Percentiles rank a stretch among this genome's conserved stretches.
Conservation (phyloP, 176 grass and related monocot species). For the Carex myosuroides region DNA sequence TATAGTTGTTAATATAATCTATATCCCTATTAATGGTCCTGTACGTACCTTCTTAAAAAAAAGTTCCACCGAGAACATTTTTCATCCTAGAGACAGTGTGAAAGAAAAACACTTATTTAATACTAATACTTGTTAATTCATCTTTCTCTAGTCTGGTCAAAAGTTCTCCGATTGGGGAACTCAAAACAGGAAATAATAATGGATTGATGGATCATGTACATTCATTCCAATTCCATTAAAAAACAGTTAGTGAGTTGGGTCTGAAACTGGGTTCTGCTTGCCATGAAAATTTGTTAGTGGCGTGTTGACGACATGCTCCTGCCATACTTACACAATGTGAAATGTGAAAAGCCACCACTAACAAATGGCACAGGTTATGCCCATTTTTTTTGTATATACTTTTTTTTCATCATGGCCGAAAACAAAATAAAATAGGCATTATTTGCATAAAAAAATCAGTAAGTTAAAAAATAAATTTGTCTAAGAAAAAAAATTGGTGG, state of each 20-base stretch:
- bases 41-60: neutral
- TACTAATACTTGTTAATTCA: neutral
- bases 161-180: neutral
- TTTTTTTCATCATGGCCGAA: neutral
- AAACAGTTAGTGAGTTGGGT: neutral
- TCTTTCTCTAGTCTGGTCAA: neutral
- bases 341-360: neutral
- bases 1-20: too few relatives aligned
- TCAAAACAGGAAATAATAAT: neutral
- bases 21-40: too few relatives aligned
- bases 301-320: neutral
- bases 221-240: neutral
- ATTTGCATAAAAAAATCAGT: neutral
- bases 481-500: too few relatives aligned
- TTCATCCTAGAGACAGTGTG: neutral
- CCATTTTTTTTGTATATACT: neutral
- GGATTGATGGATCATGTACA: neutral
- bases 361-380: neutral
- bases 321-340: neutral
- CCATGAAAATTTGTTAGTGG: neutral
- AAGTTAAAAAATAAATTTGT: too few relatives aligned
- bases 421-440: neutral
- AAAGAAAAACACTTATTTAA: neutral
- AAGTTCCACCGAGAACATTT: neutral
- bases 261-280: neutral